Percentiles rank a stretch among this genome's conserved stretches.
These are phyloP conservation scores for Lagerstroemia speciosa DNA, from an alignment of 345 rosid genomes.

Conservation along the genomic window DNA sequence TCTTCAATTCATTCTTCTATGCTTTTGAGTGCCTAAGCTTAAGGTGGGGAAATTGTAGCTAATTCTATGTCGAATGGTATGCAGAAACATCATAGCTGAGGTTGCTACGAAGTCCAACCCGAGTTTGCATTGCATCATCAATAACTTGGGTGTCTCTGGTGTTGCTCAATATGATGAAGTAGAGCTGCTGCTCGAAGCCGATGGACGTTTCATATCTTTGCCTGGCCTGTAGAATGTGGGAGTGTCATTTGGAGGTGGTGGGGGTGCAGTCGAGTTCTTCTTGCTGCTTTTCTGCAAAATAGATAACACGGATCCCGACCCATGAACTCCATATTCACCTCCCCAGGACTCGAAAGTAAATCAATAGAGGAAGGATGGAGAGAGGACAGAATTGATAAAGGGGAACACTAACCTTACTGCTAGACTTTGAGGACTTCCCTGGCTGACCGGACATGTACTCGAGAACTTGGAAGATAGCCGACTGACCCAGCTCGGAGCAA, in stretches of 20 bases:
- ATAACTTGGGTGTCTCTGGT: slow-evolving; percentile 13
- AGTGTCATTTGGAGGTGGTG: slow-evolving; percentile 18
- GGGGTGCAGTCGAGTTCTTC: slow-evolving; percentile 14
- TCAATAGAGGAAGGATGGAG: too few relatives aligned
- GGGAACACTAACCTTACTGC: slow-evolving; percentile 24
- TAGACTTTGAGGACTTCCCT: slow-evolving; percentile 22
- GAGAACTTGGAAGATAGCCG: slow-evolving; percentile 54
- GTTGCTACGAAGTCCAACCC: background rate
- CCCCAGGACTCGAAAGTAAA: background rate
- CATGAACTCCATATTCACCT: background rate
- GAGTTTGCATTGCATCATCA: slow-evolving; percentile 20
- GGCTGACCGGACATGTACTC: slow-evolving; percentile 56
- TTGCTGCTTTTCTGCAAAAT: slow-evolving; percentile 10
- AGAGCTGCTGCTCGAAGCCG: slow-evolving; percentile 2
- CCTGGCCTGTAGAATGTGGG: slow-evolving; percentile 21
- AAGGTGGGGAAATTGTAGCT: slow-evolving; percentile 6
- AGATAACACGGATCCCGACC: background rate
- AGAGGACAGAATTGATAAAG: background rate
- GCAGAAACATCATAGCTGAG: background rate
- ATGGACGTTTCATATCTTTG: slow-evolving; percentile 7
- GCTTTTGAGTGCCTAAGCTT: slow-evolving; percentile 5
- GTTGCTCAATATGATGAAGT: too few relatives aligned
- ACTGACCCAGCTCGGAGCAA: slow-evolving; percentile 47
- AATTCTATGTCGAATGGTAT: slow-evolving; percentile 25
- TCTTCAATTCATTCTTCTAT: background rate